Evolutionary conservation across 768 basidiomycete genomes (phyloP), one percentile per base, ranked within the genome.

Genomic region (Boletus insuetus): DNA sequence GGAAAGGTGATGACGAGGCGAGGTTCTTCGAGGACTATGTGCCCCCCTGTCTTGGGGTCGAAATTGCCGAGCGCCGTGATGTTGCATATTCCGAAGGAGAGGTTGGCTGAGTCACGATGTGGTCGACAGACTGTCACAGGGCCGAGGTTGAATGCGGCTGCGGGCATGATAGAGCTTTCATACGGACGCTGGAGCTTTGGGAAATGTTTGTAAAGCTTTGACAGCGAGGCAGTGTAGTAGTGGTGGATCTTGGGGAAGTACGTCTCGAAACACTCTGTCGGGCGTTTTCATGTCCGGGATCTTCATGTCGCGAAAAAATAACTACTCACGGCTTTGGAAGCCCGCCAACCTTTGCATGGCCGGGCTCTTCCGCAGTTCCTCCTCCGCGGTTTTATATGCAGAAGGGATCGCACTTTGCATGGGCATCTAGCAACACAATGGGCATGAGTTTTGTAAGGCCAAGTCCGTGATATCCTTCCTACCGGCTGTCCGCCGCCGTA

Each of bases 71-170:
- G 49, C 0, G 46, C 51, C 0, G 46, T 61, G 6, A 61, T 54
- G 4, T 2, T 0, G 3, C 60, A 61, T 1, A 61, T 57, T 0
- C 54, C 51, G 4, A 56, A 61, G 0, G 51, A 53, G 0, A 61
- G 6, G 32, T 61, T 61, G 0, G 40, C 48, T 0, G 41, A 53
- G 8, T 61, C 59, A 0, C 32, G 17, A 3, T 61, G 59, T 0
- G 51, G 51, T 0, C 1, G 10, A 8, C 60, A 61, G 0, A 61
- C 37, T 0, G 35, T 60, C 0, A 5, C 32, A 1, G 51, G 51
- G 0, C 58, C 48, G 0, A 60, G 40, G 24, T 60, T 60, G 17
- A 17, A 56, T 0, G 51, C 47, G 0, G 54, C 51, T 0, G 42
- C 51, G 0, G 56, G 58, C 47, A 58, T 49, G 2, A 53, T 9